Conservation (phyloP, 2,329 filamentous ascomycete genomes). For the Aspergillus sp. region DNA sequence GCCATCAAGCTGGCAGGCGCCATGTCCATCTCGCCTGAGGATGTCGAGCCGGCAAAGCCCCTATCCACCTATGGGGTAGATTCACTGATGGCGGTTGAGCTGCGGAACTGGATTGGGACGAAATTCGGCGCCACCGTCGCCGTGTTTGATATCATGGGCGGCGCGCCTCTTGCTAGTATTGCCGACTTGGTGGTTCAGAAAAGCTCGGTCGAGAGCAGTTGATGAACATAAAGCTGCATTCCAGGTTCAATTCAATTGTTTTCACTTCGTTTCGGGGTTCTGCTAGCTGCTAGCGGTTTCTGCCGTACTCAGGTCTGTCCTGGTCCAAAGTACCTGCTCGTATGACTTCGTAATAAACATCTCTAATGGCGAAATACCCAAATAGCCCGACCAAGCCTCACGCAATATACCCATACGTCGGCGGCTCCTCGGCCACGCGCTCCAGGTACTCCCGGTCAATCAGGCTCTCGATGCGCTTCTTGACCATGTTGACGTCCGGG, state of each 20-base stretch:
- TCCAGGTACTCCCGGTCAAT: slow-evolving; percentile 47
- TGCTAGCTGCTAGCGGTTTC: too few relatives aligned
- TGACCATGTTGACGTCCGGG: slow-evolving; percentile 45
- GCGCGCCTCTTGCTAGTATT: background rate
- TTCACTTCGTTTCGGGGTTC: too few relatives aligned
- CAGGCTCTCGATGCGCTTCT: slow-evolving; percentile 44
- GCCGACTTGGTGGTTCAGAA: background rate
- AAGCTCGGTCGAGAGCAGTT: background rate
- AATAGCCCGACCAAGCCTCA: too few relatives aligned
- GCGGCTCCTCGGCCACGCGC: slow-evolving; percentile 33
- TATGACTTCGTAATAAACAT: too few relatives aligned
- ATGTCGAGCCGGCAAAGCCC: slow-evolving; percentile 3
- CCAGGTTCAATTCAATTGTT: too few relatives aligned
- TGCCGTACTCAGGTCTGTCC: too few relatives aligned
- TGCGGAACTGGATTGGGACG: slow-evolving; percentile 17
- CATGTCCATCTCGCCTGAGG: background rate
- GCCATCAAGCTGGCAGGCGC: background rate
- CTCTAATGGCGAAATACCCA: too few relatives aligned
- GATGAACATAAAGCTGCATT: too few relatives aligned
- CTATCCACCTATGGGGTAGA: slow-evolving; percentile 16
- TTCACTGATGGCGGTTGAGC: slow-evolving; percentile 17
- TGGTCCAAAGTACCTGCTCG: too few relatives aligned
- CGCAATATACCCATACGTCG: slow-evolving; percentile 39
- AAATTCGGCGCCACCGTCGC: slow-evolving; percentile 15
- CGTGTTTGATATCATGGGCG: slow-evolving; percentile 17